phyloP scores from a whole-genome alignment of 176 grass and related monocot species.

The Areca catechu region DNA sequence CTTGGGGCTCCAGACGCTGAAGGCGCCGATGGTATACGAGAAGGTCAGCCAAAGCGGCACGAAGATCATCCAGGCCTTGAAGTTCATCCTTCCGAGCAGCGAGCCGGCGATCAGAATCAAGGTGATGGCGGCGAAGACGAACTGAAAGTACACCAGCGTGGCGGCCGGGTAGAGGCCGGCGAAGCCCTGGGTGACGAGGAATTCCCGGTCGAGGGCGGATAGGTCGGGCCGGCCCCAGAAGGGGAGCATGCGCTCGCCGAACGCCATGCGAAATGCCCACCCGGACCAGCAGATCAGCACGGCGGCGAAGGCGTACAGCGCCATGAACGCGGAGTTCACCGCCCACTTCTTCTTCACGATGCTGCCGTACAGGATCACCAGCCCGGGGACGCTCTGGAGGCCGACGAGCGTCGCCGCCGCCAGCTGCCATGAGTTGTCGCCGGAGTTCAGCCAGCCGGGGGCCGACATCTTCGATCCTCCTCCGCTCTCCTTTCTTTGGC shows the following conservation, averaged over 20 bases:
- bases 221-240: constrained; percentile 49
- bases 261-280: constrained; percentile 74
- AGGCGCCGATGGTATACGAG: constrained; percentile 72
- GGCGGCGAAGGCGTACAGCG: constrained; percentile 75
- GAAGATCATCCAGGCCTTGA: constrained; percentile 74
- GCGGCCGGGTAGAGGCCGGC: constrained; percentile 54
- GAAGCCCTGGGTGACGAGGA: constrained; percentile 49
- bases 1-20: constrained; percentile 71
- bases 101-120: constrained; percentile 65
- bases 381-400: constrained; percentile 52
- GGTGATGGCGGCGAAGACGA: constrained; percentile 80
- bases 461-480: background rate
- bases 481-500: background rate
- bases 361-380: constrained; percentile 64
- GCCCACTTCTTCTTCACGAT: constrained; percentile 90
- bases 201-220: constrained; percentile 29
- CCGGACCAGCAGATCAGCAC: constrained; percentile 54
- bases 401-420: constrained; percentile 67
- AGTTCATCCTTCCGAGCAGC: constrained; percentile 59
- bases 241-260: constrained; percentile 47
- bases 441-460: constrained; percentile 62
- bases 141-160: constrained; percentile 80
- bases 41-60: constrained; percentile 79
- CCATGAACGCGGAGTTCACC: constrained; percentile 82
- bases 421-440: constrained; percentile 81